These are phyloP conservation scores for Venturia effusa DNA, from an alignment of 2,329 filamentous ascomycete species.

Conservation along the genomic window DNA sequence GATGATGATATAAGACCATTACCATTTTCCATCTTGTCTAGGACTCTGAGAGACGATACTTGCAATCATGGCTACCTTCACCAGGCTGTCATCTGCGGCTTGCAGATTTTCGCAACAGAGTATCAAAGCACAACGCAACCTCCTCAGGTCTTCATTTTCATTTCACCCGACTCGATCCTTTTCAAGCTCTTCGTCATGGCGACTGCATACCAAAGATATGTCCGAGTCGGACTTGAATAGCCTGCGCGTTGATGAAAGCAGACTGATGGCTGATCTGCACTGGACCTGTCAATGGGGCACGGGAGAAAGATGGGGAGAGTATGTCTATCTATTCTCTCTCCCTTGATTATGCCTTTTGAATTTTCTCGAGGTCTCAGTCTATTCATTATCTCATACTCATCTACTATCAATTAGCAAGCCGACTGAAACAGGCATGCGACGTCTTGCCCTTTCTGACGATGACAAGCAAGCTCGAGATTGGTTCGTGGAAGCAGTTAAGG, in stretches of 20 bases:
- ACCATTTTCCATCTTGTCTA: background rate
- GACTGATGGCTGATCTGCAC: constrained; percentile 55
- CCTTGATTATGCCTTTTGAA: background rate
- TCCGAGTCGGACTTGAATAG: constrained; percentile 39
- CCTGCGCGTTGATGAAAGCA: constrained; percentile 46
- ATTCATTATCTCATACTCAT: background rate
- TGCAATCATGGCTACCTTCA: background rate
- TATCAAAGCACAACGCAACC: background rate
- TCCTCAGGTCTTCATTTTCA: background rate
- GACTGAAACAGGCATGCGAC: constrained; percentile 66
- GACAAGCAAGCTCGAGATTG: constrained; percentile 65
- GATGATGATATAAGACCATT: background rate
- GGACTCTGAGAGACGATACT: too few relatives aligned
- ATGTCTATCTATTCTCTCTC: constrained; percentile 21
- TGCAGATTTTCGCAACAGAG: background rate
- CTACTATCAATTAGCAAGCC: constrained; percentile 24
- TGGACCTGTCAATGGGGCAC: constrained; percentile 56
- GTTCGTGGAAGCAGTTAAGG: constrained; percentile 55
- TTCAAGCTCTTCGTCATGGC: constrained; percentile 12
- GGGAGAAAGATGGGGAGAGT: constrained; percentile 58
- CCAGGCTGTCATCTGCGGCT: background rate
- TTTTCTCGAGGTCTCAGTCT: background rate
- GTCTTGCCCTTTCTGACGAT: constrained; percentile 58
- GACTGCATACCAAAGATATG: constrained; percentile 35
- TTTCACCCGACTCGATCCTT: background rate